Evolutionary conservation across 345 rosid genomes (phyloP).

Genomic region (Sonneratia caseolaris): DNA sequence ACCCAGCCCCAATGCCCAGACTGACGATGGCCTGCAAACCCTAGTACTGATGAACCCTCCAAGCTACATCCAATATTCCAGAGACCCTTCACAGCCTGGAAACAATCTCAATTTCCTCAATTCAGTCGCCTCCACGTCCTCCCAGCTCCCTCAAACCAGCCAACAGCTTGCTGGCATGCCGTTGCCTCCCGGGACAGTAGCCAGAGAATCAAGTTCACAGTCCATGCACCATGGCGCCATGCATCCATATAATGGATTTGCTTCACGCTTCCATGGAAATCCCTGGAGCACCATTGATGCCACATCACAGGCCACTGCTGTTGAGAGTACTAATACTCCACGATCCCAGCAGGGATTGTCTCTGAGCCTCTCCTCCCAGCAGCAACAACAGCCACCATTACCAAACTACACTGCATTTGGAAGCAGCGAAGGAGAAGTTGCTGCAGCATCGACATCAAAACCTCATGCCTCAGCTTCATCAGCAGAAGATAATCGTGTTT

Average conservation of each 20-base stretch:
- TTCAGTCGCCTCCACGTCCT: conserved; percentile 9
- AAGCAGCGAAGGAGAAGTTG: neutral
- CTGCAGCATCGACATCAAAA: neutral
- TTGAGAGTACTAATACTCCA: conserved; percentile 9
- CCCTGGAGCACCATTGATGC: conserved; percentile 23
- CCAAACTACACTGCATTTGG: neutral
- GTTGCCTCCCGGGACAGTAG: conserved; percentile 9
- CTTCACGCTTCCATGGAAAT: conserved; percentile 22
- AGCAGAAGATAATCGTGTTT: neutral
- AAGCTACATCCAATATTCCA: conserved; percentile 30
- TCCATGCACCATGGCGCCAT: conserved; percentile 8
- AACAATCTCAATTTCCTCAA: conserved; percentile 23
- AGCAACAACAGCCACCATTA: conserved; percentile 7
- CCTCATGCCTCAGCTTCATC: neutral
- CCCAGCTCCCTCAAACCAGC: conserved; percentile 12
- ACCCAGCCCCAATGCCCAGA: conserved; percentile 33
- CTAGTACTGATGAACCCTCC: conserved; percentile 49
- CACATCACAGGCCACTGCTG: conserved; percentile 8
- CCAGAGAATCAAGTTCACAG: conserved; percentile 4
- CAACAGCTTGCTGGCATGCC: conserved; percentile 36
- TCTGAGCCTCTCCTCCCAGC: conserved; percentile 26
- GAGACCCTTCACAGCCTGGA: conserved; percentile 8
- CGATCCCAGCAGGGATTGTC: conserved; percentile 37
- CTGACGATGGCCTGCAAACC: conserved; percentile 37
- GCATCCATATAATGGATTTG: conserved; percentile 12